Percentiles rank a stretch among this genome's conserved stretches.
These are phyloP conservation scores for Protomyces gravidus DNA, from an alignment of 1,139 yeast species.

Conservation along the genomic window DNA sequence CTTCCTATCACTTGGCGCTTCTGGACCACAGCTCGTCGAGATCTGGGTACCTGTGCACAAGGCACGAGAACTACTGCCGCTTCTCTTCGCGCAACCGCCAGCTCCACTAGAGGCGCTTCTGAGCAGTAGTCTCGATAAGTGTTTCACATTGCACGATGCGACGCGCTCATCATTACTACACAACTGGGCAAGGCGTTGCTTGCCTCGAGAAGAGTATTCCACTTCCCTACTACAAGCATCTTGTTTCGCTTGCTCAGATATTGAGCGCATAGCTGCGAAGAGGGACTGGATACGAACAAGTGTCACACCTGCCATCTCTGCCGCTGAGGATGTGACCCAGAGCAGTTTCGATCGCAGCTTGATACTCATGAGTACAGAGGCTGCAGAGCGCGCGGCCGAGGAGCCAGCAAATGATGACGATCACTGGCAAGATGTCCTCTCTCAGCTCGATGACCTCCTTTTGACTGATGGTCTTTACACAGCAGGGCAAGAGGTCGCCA, in stretches of 20 bases:
- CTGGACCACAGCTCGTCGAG: constrained; percentile 15
- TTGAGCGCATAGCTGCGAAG: background rate
- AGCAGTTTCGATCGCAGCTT: background rate
- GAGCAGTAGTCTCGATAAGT: constrained; percentile 5
- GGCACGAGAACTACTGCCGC: constrained; percentile 10
- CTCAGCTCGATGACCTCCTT: background rate
- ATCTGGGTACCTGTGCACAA: constrained; percentile 8
- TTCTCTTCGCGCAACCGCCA: background rate
- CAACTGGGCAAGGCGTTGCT: constrained; percentile 3
- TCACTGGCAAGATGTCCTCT: background rate
- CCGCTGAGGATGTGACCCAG: background rate
- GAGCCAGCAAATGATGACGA: background rate
- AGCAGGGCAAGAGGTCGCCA: background rate
- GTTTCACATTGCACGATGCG: constrained; percentile 12
- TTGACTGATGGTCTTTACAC: background rate
- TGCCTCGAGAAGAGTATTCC: constrained; percentile 14
- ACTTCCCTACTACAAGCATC: constrained; percentile 2
- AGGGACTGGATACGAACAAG: constrained; percentile 11
- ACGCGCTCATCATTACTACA: constrained; percentile 13
- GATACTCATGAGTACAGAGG: constrained; percentile 2
- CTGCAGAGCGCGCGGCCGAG: background rate
- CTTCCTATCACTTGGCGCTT: background rate
- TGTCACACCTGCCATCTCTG: background rate
- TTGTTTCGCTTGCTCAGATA: background rate
- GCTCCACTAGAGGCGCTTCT: constrained; percentile 1